Base-by-base conservation (phyloP, 441 rosid genomes). In the Gossypium laxum region DNA sequence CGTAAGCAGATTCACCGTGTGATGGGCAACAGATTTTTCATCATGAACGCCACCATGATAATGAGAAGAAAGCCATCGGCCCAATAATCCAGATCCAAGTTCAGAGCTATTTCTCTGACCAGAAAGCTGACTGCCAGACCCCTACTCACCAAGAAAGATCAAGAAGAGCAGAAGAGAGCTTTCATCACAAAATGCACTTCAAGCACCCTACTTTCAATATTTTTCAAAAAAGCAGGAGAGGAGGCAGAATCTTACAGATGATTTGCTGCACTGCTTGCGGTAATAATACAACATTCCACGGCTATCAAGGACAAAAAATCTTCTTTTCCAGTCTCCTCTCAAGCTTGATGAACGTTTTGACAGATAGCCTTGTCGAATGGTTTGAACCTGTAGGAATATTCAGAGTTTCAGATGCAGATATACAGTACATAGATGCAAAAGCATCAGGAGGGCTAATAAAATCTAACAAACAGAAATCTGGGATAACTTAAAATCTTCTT, bases 261-360 rank as follows among this genome's bases (percentile, higher is more conserved):
- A 76, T 82, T 88, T 94, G 82, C 87, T 82, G 72, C 84, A 78
- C 76, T 94, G 98, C 78, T 90, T 92, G 56, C 98, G 93, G 80
- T 92, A 94, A 84, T 94, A 94, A 76, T 94, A 94, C 77, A 94
- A 84, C 97, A 92, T 87, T 76, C 99, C 99, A 19, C 99, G 88
- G 82, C 98, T 94, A 79, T 94, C 99, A 78, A 94, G 96, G 74
- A 94, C 99, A 85, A 94, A 94, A 83, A 94, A 92, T 70, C 97
- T 87, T 80, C 99, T 83, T 85, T 94, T 94, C 99, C 99, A 94
- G 84, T 94, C 98, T 79, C 97, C 99, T 86, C 98, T 91, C 81
- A 94, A 82, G 74, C 80, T 94, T 71, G 97, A 89, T 59, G 98
- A 94, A 14, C 98, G 90, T 79, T 94, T 94, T 79, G 98, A 94